Base-by-base conservation (phyloP, 495 filamentous ascomycete genomes). In the Pseudotulostoma volvatum region DNA sequence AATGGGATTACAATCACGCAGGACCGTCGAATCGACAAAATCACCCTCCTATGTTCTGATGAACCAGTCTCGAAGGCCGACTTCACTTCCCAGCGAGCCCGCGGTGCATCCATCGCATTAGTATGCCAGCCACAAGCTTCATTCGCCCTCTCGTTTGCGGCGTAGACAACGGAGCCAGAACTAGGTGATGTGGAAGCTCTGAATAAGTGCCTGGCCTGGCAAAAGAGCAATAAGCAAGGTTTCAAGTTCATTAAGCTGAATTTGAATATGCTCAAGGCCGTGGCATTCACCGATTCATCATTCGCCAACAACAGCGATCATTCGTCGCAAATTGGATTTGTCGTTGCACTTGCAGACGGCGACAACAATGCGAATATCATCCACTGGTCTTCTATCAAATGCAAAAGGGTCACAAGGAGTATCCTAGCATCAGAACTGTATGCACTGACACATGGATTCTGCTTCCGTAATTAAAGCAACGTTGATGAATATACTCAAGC, bases 381-480 rank as follows among this genome's bases (percentile, higher is more conserved):
- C 16, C 20, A 18, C 20, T 37, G 35, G 18, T 21, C 20, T 5
- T 37, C 35, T 7, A 19, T 21, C 13, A 16, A 18, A 13, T 21
- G 11, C 35, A 48, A 51, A 18, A 37, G 39, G 36, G 40, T 48
- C 19, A 51, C 18, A 15, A 7, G 37, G 32, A 47, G 31, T 18
- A 18, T 47, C 16, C 8, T 38, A 18, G 19, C 9, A n/a, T 38
- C 15, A 9, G 21, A 38, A 9, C 23, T 38, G 17, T 38, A 38
- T 11, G 18, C 1, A 18, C 14, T 38, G 9, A 17, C 21, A 9
- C 8, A 38, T 49, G 28, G 30, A 23, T 16, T 49, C 15, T 1
- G n/a, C 4, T 8, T 13, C n/a, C n/a, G n/a, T 16, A 31, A 31
- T 39, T 17, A 39, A 39, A 18, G 25, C 31, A 23, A 39, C 23